Base-by-base conservation (phyloP, 2,329 filamentous ascomycete genomes). In the Penicillium sclerotigenum region DNA sequence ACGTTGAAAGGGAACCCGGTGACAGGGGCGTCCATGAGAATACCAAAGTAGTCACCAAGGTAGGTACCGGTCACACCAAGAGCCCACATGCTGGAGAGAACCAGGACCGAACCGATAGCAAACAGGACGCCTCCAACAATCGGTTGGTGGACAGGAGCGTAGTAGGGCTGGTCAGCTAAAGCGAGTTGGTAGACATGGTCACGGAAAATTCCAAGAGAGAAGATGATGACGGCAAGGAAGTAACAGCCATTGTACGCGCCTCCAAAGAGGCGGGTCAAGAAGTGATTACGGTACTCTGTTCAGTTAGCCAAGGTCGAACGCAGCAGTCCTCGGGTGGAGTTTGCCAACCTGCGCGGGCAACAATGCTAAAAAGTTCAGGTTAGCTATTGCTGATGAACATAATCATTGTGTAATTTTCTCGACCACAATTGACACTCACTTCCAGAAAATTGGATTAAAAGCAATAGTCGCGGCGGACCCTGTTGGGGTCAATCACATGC, bases 381-480 rank as follows among this genome's bases (percentile, higher is more conserved):
- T 49, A 67, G 62, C 49, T 42, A 46, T 63, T 36, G 9, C 1
- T 24, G n/a, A 10, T 18, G 20, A 3, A 18, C n/a, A 43, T 20
- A 54, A 20, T 49, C 18, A 48, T 37, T 46, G 46, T 26, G n/a
- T 14, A 16, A 6, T 40, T 34, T 37, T 41, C 37, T 42, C 61
- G 2, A 58, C 48, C 11, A 18, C 34, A 42, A 59, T 38, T 10
- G 40, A 38, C 51, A 83, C 90, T 81, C 82, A 96, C 92, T 99
- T 99, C 94, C 94, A 99, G 77, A 97, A 97, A n/a, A 94, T 87
- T 22, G 94, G 94, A 77, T 99, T 99, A 78, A 99, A 97, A 47
- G 87, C 83, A 76, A 99, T 96, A 51, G 89, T 84, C 54, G 81
- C 82, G 46, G 87, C 89, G 65, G 91, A 90, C 65, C 94, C 92